Evolutionary conservation across 225 moss, liverwort and hornwort species (phyloP).

Genomic region (Rhytidiadelphus loreus): DNA sequence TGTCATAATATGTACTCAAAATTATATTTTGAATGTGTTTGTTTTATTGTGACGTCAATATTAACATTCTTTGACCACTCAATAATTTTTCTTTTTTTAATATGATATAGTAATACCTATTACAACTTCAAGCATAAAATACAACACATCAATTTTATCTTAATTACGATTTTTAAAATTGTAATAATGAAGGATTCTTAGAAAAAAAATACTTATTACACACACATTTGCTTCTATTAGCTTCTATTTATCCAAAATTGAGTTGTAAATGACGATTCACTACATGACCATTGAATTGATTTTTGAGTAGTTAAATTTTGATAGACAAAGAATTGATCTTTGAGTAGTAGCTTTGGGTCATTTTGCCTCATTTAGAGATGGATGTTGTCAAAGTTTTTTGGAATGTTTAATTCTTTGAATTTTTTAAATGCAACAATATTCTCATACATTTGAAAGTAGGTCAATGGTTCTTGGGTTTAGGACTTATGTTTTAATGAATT

Average conservation of each 20-base stretch:
- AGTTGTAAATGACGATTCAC: background rate
- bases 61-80: background rate
- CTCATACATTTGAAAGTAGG: background rate
- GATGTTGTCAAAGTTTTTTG: background rate
- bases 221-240: background rate
- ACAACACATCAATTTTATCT: background rate
- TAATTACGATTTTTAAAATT: background rate
- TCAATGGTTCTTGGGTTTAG: too few relatives aligned
- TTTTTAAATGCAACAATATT: background rate
- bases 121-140: background rate
- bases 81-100: background rate
- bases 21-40: background rate
- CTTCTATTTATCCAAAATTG: background rate
- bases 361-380: rapidly evolving
- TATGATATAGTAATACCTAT: background rate
- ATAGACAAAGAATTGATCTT: too few relatives aligned
- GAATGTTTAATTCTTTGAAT: background rate
- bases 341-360: background rate
- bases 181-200: background rate
- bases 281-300: background rate
- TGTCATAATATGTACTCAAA: background rate
- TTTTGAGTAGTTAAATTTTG: background rate
- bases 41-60: background rate
- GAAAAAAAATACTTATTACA: background rate
- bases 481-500: too few relatives aligned